These are phyloP conservation scores for Gastrolobium bilobum DNA, from an alignment of 306 rosid species.

Conservation along the genomic window DNA sequence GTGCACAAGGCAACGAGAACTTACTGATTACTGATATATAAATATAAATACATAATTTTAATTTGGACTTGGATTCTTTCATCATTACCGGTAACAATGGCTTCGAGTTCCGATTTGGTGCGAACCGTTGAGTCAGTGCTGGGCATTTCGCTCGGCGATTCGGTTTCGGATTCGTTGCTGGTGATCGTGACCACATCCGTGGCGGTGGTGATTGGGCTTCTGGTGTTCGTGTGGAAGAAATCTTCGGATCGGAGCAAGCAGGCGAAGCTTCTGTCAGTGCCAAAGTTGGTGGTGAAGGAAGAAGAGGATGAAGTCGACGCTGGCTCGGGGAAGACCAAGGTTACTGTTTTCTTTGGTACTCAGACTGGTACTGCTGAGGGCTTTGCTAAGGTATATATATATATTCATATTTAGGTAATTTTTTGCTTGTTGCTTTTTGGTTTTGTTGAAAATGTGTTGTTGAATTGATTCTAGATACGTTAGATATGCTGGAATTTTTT, in stretches of 20 bases:
- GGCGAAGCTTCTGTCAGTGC: conserved; percentile 64
- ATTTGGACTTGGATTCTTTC: too few species aligned
- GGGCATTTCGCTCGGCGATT: conserved; percentile 63
- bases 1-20: too few species aligned
- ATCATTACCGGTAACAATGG: background rate
- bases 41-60: too few species aligned
- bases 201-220: conserved; percentile 64
- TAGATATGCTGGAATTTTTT: conserved; percentile 1
- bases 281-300: conserved; percentile 57
- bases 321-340: conserved; percentile 69
- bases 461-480: background rate
- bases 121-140: conserved; percentile 56
- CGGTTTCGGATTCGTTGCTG: conserved; percentile 62
- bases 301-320: conserved; percentile 72
- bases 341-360: conserved; percentile 79
- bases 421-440: background rate
- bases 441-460: conserved; percentile 4
- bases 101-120: conserved; percentile 62
- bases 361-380: conserved; percentile 95
- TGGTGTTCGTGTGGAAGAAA: conserved; percentile 64
- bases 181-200: conserved; percentile 61
- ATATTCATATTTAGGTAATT: background rate
- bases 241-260: conserved; percentile 64
- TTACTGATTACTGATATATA: too few species aligned
- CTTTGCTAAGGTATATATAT: conserved; percentile 81